Evolutionary conservation across 768 basidiomycete genomes (phyloP), one percentile per base, ranked within the genome.

Genomic region (Leccinum rimulosum): DNA sequence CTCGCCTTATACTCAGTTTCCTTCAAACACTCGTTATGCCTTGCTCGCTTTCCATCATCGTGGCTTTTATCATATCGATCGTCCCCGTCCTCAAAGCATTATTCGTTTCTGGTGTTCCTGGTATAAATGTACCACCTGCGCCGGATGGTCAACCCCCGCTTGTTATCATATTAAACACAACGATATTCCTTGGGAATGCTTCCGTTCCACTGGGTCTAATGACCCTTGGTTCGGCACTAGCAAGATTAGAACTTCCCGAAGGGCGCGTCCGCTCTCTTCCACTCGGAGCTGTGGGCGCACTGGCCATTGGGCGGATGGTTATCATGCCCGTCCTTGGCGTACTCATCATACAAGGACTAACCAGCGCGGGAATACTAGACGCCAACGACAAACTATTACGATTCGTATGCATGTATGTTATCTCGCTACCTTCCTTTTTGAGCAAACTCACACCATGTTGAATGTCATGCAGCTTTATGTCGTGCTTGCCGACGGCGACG

Each of bases 71-170:
- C 50, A 80, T 87, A 59, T 79, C 86, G 2, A 73, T 88, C 22
- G 67, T 87, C 2, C 79, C 80, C 2, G 72, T 75, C 9, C 77
- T 89, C 58, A 88, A 88, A 62, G 84, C 80, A 0, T 75, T 89
- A 4, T 88, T 89, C 62, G 74, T 86, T 2, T 54, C 73, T 3
- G 66, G 65, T 12, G 75, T 84, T 3, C 72, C 77, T 1, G 76
- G 77, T 1, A 72, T 76, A 1, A 61, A 72, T 36, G 84, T 81
- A 55, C 78, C 79, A 4, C 49, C 74, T 25, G 84, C 85, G 0
- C 88, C 88, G 0, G 88, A 89, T 62, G 86, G 87, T 0, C 76
- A 82, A 59, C 86, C 88, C 1, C 87, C 87, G 0, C 81, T 89
- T 17, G 79, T 83, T 0, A 80, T 89, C 61, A 48, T 89, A 38